Base-by-base conservation (phyloP, 208 protist species). In the Leptomonas seymouri region DNA sequence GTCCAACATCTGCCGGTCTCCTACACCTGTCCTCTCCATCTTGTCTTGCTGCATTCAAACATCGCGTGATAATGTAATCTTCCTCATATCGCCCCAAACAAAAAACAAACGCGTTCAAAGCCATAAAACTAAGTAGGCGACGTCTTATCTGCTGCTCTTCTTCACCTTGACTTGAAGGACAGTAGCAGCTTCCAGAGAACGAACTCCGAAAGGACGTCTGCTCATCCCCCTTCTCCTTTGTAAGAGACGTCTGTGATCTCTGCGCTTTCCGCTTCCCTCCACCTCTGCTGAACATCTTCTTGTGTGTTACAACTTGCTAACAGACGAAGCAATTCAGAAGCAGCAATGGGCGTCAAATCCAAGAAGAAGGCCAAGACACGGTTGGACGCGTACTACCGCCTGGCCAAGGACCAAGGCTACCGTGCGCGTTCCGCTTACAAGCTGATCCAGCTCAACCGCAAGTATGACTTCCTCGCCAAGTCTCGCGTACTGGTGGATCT, bases 401-500 rank as follows among this genome's bases (percentile, higher is more conserved):
- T 99, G 25, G 99, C 98, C 39, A 99, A 99, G 92, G 97, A 99
- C 58, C 97, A 99, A 71, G 98, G 99, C 36, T 99, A 98, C 76
- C 87, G 99, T 65, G 93, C 98, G 27, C 98, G 99, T 91, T 97
- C 98, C 39, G 97, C 99, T 21, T 99, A 99, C 93, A 99, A 99
- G 86, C 85, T 99, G 15, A 97, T 99, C 44, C 99, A 99, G 89
- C 86, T 99, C 0, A 99, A 99, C 80, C 94, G 98, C 76, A 99
- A 99, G 84, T 99, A 98, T 76, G 92, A 99, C 74, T 99, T 99
- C 75, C 89, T 99, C 16, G 77, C 80, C 25, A 91, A 91, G 57
- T 91, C 97, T 14, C 82, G 89, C 23, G 88, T 93, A 39, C 67
- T 97, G 44, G 80, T 99, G 8, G 98, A 99, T 93, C 89, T 99